Base-by-base conservation (phyloP, 805 yeast genomes). In the Isabelozyma pseudorhagii region DNA sequence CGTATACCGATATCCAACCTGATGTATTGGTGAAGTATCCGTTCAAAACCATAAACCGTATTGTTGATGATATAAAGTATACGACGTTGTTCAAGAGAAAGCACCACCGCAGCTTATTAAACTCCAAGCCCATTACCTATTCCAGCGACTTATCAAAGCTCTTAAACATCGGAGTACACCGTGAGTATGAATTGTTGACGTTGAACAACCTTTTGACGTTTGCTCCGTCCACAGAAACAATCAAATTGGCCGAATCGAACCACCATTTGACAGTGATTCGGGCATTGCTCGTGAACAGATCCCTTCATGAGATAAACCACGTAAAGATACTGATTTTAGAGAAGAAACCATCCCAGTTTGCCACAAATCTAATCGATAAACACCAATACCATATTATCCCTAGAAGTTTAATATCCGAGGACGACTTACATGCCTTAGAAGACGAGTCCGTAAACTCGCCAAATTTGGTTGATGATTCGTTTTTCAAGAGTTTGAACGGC, bases 11-110 rank as follows among this genome's bases (percentile, higher is more conserved):
- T 3, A 41, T 41, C 31, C 9, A 18, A 41, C 21, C 5, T 17
- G 44, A 41, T 10, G 31, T 14, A 41, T 41, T 41, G 44, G 28
- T 18, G 14, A 15, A 41, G 14, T 41, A 17, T 27, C 77, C 68
- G 3, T 81, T 81, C 66, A 87, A 87, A 57, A 85, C 93, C 0
- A 66, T 84, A 5, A 87, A 87, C 57, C 70, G 93, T 48, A 71
- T 87, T 17, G 56, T 86, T 18, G 90, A 85, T 61, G 93, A 87
- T 58, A 60, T 87, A 29, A 68, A 78, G 46, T 75, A 63, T 64
- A 51, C 61, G 1, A 46, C 62, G 3, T 61, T 67, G 11, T 61
- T 50, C 44, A 25, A 25, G 15, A 31, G 11, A 13, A 10, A n/a
- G 49, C 54, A 50, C 21, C 36, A 31, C n/a, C 38, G 39, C 46